Conservation (phyloP, 192 early-diverging fungal species). For the Pilobolus umbonatus region DNA sequence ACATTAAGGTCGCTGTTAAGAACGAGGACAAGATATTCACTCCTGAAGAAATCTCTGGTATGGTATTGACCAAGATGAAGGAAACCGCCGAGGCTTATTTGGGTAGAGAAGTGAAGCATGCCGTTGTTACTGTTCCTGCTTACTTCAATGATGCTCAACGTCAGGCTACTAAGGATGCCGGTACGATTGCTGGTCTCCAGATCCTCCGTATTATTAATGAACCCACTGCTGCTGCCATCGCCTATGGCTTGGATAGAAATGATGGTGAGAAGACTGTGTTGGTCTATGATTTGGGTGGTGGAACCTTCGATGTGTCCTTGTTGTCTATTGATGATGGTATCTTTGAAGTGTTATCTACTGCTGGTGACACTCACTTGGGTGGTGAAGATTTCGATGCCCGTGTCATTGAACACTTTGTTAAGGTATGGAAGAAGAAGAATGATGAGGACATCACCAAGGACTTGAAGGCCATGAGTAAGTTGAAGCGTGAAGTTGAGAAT, state of each 20-base stretch:
- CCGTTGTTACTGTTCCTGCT: slow-evolving; percentile 88
- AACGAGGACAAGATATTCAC: slow-evolving; percentile 74
- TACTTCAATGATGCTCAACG: slow-evolving; percentile 94
- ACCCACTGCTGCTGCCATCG: slow-evolving; percentile 98
- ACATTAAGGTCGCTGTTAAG: slow-evolving; percentile 76
- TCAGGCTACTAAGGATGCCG: slow-evolving; percentile 90
- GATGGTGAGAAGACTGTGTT: slow-evolving; percentile 85
- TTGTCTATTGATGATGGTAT: slow-evolving; percentile 94
- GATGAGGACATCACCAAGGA: slow-evolving; percentile 72
- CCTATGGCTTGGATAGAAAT: slow-evolving; percentile 96
- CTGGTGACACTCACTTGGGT: slow-evolving; percentile 98
- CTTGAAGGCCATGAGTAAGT: slow-evolving; percentile 82
- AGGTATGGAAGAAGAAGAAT: slow-evolving; percentile 80
- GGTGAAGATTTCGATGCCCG: slow-evolving; percentile 99
- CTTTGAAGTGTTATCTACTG: slow-evolving; percentile 96
- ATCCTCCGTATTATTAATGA: slow-evolving; percentile 90
- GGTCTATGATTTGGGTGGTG: slow-evolving; percentile 96
- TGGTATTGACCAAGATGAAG: slow-evolving; percentile 92
- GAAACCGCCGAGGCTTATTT: slow-evolving; percentile 83
- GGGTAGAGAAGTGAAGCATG: slow-evolving; percentile 72
- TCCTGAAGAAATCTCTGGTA: slow-evolving; percentile 94
- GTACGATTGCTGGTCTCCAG: slow-evolving; percentile 76
- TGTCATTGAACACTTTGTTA: slow-evolving; percentile 84
- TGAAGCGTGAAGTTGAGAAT: slow-evolving; percentile 86
- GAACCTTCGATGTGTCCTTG: slow-evolving; percentile 97